phyloP scores from a whole-genome alignment of 1,284 basidiomycete species.

The Psilocybe mexicana region DNA sequence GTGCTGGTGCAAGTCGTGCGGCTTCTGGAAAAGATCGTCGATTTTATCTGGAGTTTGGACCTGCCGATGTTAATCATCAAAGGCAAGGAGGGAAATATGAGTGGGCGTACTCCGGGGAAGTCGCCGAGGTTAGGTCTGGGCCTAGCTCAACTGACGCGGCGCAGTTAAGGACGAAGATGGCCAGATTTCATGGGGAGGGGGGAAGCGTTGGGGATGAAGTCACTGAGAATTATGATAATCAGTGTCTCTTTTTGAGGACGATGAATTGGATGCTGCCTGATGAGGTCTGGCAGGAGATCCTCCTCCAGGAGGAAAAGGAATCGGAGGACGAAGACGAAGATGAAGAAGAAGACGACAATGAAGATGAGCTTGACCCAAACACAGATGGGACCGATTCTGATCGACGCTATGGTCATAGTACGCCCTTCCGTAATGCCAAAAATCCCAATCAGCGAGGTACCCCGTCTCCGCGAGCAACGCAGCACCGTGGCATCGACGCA shows the following conservation, averaged over 20 bases:
- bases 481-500: too few species aligned
- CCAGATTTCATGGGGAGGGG: too few species aligned
- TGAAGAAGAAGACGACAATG: background rate
- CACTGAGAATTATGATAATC: slow-evolving; percentile 2
- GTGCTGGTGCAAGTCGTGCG: too few species aligned
- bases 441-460: too few species aligned
- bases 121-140: slow-evolving; percentile 9
- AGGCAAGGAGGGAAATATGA: background rate
- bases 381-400: too few species aligned
- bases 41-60: background rate
- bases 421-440: too few species aligned
- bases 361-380: too few species aligned
- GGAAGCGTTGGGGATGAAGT: background rate
- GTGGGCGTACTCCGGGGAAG: slow-evolving; percentile 11
- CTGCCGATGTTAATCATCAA: background rate
- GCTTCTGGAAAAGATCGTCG: background rate
- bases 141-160: slow-evolving; percentile 4
- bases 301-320: background rate
- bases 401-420: too few species aligned
- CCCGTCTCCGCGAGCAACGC: too few species aligned
- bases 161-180: background rate
- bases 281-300: background rate
- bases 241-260: slow-evolving; percentile 15
- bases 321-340: background rate
- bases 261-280: slow-evolving; percentile 10